Evolutionary conservation across 495 filamentous ascomycete genomes (phyloP), one percentile per base, ranked within the genome.

Genomic region (Penicillium flavigenum): DNA sequence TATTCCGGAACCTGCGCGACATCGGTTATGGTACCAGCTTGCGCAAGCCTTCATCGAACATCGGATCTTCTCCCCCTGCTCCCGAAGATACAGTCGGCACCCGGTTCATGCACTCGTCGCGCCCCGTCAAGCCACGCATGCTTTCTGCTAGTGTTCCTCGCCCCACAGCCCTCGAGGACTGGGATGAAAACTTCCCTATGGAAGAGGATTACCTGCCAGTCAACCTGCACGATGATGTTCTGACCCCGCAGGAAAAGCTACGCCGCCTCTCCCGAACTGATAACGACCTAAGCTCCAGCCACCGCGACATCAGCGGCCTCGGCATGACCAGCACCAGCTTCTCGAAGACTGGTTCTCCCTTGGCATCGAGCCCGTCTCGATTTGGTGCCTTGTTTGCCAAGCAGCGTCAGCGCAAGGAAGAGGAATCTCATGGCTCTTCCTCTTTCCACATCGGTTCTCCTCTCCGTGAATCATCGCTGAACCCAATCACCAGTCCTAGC

Each of bases 371-470:
- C 58, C 91, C 91, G 1, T 94, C 90, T 53, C 86, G 92, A 16
- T 98, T 91, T 80, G 88, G 89, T 5, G 84, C 90, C 5, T 70
- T 96, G 8, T 96, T 96, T 74, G 86, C 87, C 57, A 79, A 87
- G 42, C 81, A 88, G 64, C 77, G 87, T 19, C 81, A 88, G 64
- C 84, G 82, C 65, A 88, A 89, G 44, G 88, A 93, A 56, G 89
- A 94, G 41, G 84, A 89, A 59, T 78, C 80, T 42, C 72, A 76
- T 32, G 72, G 71, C 9, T 85, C 86, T 12, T 85, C 82, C 2
- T 88, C 96, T 65, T 88, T 90, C 32, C 91, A 96, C 61, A 88
- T 98, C 49, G 94, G 95, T 22, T 98, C 95, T 39, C 94, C 94
- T 24, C 81, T 98, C 9, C 90, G 94, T 44, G 95, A 96, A 70